Evolutionary conservation across 169 alveolate genomes (phyloP).

Genomic region (Plasmodium ovale): DNA sequence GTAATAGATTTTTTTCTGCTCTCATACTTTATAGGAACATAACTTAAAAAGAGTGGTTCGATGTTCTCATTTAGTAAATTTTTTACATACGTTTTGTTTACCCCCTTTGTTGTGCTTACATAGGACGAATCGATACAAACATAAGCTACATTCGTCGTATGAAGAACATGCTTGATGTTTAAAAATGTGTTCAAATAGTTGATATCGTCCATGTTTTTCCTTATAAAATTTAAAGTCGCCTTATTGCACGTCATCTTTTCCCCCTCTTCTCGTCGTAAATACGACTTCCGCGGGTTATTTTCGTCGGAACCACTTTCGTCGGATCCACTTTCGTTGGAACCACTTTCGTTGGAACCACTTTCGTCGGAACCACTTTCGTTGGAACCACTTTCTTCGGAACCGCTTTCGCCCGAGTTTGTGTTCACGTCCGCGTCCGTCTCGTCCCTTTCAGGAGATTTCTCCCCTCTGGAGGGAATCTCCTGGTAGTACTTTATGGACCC

Average conservation of each 20-base stretch:
- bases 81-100: conserved; percentile 12
- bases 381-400: background rate
- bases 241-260: conserved; percentile 5
- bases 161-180: conserved; percentile 42
- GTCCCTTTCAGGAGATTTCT: background rate
- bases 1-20: conserved; percentile 55
- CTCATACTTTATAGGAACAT: conserved; percentile 77
- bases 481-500: conserved; percentile 80
- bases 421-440: background rate
- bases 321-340: background rate
- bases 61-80: conserved; percentile 78
- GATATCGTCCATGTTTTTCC: conserved; percentile 43
- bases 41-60: conserved; percentile 80
- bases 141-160: conserved; percentile 67
- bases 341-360: background rate
- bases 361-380: background rate
- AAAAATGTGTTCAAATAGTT: conserved; percentile 66
- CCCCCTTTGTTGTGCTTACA: conserved; percentile 20
- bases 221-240: conserved; percentile 32
- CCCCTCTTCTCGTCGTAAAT: background rate
- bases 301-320: background rate
- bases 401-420: background rate
- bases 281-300: background rate
- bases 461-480: conserved; percentile 71
- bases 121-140: conserved; percentile 55